Evolutionary conservation across 768 basidiomycete species (phyloP).

Genomic region (Neoboletus magnificus): DNA sequence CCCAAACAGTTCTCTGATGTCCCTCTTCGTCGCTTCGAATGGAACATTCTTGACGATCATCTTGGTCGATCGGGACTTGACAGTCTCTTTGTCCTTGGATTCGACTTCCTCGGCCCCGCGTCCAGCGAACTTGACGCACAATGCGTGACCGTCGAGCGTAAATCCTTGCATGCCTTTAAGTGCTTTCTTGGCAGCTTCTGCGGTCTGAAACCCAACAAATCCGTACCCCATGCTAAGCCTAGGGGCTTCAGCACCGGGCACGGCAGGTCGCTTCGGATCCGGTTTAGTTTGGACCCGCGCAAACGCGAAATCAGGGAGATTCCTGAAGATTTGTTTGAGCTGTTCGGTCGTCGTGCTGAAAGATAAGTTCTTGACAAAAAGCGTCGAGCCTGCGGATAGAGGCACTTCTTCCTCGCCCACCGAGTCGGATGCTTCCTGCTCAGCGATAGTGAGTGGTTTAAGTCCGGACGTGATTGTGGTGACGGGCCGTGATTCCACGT

Average conservation of each 20-base stretch:
- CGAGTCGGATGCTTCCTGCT: slow-evolving; percentile 35
- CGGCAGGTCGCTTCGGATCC: slow-evolving; percentile 65
- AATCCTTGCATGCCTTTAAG: slow-evolving; percentile 76
- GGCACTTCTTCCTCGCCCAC: slow-evolving; percentile 38
- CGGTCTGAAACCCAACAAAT: slow-evolving; percentile 85
- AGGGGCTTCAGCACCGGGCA: slow-evolving; percentile 34
- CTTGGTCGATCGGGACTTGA: slow-evolving; percentile 77
- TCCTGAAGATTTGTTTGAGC: slow-evolving; percentile 63
- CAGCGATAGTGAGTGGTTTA: slow-evolving; percentile 42
- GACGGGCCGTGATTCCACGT: slow-evolving; percentile 10
- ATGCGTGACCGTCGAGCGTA: slow-evolving; percentile 80
- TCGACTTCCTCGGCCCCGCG: slow-evolving; percentile 65
- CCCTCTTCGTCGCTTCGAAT: slow-evolving; percentile 94
- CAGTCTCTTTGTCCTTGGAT: slow-evolving; percentile 34
- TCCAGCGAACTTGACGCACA: slow-evolving; percentile 84
- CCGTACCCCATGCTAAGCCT: slow-evolving; percentile 94
- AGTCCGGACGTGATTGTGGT: slow-evolving; percentile 16
- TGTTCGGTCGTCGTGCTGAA: slow-evolving; percentile 84
- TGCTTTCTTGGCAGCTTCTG: slow-evolving; percentile 70
- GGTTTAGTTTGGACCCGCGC: slow-evolving; percentile 90
- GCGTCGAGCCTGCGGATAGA: slow-evolving; percentile 68
- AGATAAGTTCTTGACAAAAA: slow-evolving; percentile 94
- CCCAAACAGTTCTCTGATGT: slow-evolving; percentile 87
- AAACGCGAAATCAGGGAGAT: slow-evolving; percentile 78
- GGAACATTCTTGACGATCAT: slow-evolving; percentile 98